Conservation (phyloP, 257 asterid species). For the Pogostemon cablin region DNA sequence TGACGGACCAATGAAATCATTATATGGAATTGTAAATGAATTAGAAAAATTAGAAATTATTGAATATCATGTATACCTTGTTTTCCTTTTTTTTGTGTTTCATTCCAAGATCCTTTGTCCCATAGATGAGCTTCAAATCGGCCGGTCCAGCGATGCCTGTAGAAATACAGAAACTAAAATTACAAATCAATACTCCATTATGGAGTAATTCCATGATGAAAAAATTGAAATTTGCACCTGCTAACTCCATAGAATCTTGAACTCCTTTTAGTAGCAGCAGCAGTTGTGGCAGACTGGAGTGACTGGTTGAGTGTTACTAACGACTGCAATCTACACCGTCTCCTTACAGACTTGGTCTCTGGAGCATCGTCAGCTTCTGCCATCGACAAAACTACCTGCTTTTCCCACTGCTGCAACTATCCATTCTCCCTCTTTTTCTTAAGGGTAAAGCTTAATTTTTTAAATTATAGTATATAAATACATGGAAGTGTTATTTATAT, state of each 20-base stretch:
- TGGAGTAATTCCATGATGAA: neutral
- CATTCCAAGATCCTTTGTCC: constrained; percentile 92
- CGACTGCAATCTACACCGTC: constrained; percentile 59
- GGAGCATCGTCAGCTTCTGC: constrained; percentile 36
- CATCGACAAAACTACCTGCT: neutral
- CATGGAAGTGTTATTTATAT: neutral
- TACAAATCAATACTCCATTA: neutral
- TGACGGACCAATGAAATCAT: too few relatives aligned
- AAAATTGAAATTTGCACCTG: constrained; percentile 42
- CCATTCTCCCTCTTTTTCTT: constrained; percentile 28
- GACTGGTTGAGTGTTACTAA: constrained; percentile 22
- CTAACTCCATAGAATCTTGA: constrained; percentile 88
- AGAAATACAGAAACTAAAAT: neutral
- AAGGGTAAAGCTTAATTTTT: too few relatives aligned
- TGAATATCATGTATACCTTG: constrained; percentile 47
- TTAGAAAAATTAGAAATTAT: too few relatives aligned
- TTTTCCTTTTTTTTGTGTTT: constrained; percentile 81
- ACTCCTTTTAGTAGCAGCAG: constrained; percentile 57
- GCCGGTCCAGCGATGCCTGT: constrained; percentile 88
- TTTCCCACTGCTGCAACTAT: constrained; percentile 29
- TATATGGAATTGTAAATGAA: too few relatives aligned
- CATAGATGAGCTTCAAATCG: constrained; percentile 85
- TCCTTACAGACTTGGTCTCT: constrained; percentile 48
- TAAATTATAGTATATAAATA: neutral
- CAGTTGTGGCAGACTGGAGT: constrained; percentile 40